Evolutionary conservation across 805 yeast genomes (phyloP), one percentile per base, ranked within the genome.

Genomic region (Zygotorulaspora danielsina): DNA sequence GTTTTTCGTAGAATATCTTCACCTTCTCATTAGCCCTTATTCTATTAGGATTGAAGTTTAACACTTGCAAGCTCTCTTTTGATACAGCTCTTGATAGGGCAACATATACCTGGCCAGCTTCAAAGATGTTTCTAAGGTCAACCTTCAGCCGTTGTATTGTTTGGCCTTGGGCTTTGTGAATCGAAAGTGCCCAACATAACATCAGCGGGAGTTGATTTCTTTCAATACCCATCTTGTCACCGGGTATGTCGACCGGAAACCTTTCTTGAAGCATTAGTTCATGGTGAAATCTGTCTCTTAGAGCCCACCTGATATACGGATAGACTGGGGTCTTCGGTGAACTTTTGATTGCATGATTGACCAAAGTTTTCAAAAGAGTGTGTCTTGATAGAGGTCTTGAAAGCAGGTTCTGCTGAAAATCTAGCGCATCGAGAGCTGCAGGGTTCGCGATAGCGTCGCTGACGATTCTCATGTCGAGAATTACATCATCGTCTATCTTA

Each of bases 161-260:
- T 63, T 84, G 94, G 2, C 95, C 95, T 57, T 84, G 95, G 0
- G 93, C 77, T 57, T 84, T 84, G 55, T 84, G 95, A 36, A 84
- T 84, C 0, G 93, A 84, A 49, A 84, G 59, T 0, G 94, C 88
- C 93, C 93, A 84, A 17, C 93, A 79, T 25, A 84, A 63, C 41
- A 82, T 66, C 20, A 84, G 64, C 1, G 95, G 95, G 2, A 83
- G 49, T 55, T 84, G 95, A 0, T 47, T 55, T 53, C 89, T 68
- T 6, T 58, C 58, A 6, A 71, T 38, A 6, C 59, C 59, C 2
- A 56, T 47, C 30, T 53, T 50, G 8, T 54, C 56, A 31, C 60
- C 57, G 6, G 64, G 63, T n/a, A 59, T 15, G 36, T 67, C 71
- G 0, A 69, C 56, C 4, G 55, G 50, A 41, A 71, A 71, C n/a